Conservation (phyloP, 2,329 filamentous ascomycete species). For the Thielaviopsis euricoi region DNA sequence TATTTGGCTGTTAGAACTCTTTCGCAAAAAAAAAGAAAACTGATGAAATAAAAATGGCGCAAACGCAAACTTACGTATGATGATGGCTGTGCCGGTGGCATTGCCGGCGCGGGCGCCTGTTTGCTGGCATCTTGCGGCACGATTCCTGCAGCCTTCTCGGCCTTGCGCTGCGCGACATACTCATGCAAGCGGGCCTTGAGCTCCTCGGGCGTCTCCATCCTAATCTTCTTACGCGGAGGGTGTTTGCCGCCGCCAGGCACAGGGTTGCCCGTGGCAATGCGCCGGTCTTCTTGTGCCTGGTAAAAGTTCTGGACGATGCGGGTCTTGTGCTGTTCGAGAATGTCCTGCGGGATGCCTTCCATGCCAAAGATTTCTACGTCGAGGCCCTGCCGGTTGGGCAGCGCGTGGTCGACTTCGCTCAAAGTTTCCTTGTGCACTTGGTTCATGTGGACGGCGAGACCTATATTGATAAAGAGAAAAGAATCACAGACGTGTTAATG, state of each 20-base stretch:
- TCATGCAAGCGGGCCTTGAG: conserved; percentile 67
- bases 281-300: conserved; percentile 67
- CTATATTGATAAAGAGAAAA: conserved; percentile 33
- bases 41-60: no score
- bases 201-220: conserved; percentile 60
- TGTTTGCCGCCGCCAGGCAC: conserved; percentile 48
- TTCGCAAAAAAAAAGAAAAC: conserved; percentile 22
- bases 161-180: conserved; percentile 52
- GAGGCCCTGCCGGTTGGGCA: conserved; percentile 68
- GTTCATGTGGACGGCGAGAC: conserved; percentile 91
- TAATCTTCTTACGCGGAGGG: conserved; percentile 52
- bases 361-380: conserved; percentile 97
- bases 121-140: conserved; percentile 1
- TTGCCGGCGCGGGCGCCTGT: background rate
- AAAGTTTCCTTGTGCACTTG: conserved; percentile 96
- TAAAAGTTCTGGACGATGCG: conserved; percentile 76
- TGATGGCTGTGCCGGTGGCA: background rate
- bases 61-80: conserved; percentile 6
- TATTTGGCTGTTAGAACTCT: conserved; percentile 7
- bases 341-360: conserved; percentile 84
- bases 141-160: conserved; percentile 32
- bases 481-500: conserved; percentile 4
- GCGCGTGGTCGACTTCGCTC: conserved; percentile 75
- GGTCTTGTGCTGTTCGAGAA: conserved; percentile 69
- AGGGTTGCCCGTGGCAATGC: conserved; percentile 70